Percentiles rank a stretch among this genome's conserved stretches.
phyloP scores from a whole-genome alignment of 352 stramenopile species.

The Halophytophthora batemanensis region DNA sequence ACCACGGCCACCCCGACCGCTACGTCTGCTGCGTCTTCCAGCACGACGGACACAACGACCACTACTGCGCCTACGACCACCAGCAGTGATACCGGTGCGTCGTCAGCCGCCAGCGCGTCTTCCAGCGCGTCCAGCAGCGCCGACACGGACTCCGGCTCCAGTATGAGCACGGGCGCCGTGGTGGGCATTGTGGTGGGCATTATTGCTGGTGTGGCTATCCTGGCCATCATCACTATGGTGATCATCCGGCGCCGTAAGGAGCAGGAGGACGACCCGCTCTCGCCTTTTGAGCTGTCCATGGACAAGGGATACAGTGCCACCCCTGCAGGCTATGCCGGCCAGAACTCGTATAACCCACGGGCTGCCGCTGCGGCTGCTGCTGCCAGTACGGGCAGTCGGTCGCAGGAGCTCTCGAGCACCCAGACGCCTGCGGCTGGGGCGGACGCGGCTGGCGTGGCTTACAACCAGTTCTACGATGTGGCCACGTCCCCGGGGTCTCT shows the following conservation, averaged over 20 bases:
- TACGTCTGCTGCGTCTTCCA: slow-evolving; percentile 3
- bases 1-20: slow-evolving; percentile 10
- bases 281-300: slow-evolving; percentile 82
- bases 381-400: slow-evolving; percentile 14
- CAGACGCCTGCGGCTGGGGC: slow-evolving; percentile 35
- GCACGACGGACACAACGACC: background rate
- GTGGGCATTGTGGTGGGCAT: slow-evolving; percentile 70
- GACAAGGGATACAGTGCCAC: slow-evolving; percentile 73
- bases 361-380: slow-evolving; percentile 17
- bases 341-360: slow-evolving; percentile 43
- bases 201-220: slow-evolving; percentile 51
- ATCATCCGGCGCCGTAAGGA: slow-evolving; percentile 53
- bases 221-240: slow-evolving; percentile 56
- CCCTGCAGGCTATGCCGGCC: slow-evolving; percentile 25
- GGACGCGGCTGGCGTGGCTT: slow-evolving; percentile 49
- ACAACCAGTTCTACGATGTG: slow-evolving; percentile 79
- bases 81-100: background rate
- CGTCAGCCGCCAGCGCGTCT: slow-evolving; percentile 15
- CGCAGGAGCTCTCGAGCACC: slow-evolving; percentile 16
- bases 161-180: slow-evolving; percentile 69
- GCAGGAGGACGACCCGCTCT: slow-evolving; percentile 69
- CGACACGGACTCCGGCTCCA: slow-evolving; percentile 29
- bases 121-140: slow-evolving; percentile 14
- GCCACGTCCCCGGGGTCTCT: slow-evolving; percentile 48
- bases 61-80: slow-evolving; percentile 17